Evolutionary conservation across 345 rosid genomes (phyloP).

Genomic region (Pistacia integerrima): DNA sequence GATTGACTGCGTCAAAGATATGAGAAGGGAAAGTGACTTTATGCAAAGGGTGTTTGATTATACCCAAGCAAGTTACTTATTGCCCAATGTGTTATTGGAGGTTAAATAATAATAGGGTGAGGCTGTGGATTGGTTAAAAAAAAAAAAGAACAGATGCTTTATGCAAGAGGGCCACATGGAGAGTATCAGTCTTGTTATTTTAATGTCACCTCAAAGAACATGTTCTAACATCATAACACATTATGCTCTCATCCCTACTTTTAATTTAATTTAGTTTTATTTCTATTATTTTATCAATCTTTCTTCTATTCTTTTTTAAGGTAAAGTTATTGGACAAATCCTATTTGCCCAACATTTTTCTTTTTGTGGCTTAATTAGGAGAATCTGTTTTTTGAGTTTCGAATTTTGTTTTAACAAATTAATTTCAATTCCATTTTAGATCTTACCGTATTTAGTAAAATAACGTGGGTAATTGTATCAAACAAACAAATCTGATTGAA

Average conservation of each 20-base stretch:
- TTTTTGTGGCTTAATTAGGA: too few relatives aligned
- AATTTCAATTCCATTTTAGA: too few relatives aligned
- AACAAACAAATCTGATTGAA: too few relatives aligned
- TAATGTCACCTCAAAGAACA: conserved; percentile 10
- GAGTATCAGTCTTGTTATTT: conserved; percentile 13
- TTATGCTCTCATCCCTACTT: conserved; percentile 21
- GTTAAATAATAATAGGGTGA: conserved; percentile 7
- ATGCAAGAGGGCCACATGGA: conserved; percentile 24
- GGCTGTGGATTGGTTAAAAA: background rate
- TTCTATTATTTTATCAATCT: conserved; percentile 2
- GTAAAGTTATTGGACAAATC: conserved; percentile 1
- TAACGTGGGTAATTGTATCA: too few relatives aligned
- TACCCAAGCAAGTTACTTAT: background rate
- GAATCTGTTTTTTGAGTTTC: too few relatives aligned
- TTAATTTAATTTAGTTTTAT: background rate
- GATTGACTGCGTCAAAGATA: conserved; percentile 14
- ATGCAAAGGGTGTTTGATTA: conserved; percentile 9
- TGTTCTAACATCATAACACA: conserved; percentile 28
- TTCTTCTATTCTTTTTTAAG: conserved; percentile 25
- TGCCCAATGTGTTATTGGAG: background rate
- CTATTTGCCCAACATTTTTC: too few relatives aligned
- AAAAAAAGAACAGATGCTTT: conserved; percentile 8
- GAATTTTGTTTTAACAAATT: too few relatives aligned
- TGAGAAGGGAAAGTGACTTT: conserved; percentile 24
- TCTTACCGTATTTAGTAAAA: too few relatives aligned